Conservation (phyloP, 2,329 filamentous ascomycete genomes). For the Macroventuria anomochaeta region DNA sequence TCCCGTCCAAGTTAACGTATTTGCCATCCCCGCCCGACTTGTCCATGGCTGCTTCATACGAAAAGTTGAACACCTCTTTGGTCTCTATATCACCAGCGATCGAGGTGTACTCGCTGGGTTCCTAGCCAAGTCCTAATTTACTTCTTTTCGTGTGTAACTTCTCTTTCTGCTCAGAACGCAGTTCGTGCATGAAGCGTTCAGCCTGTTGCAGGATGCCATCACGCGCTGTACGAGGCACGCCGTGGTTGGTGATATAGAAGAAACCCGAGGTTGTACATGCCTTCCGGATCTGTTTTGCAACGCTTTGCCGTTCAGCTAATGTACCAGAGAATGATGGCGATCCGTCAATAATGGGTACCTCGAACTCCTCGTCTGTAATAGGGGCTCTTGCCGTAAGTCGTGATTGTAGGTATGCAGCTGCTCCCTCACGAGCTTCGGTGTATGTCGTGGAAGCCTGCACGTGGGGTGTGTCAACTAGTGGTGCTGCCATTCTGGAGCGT, state of each 20-base stretch:
- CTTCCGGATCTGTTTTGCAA: constrained; percentile 49
- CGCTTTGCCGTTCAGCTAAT: constrained; percentile 40
- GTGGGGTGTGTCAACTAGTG: background rate
- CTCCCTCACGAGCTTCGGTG: constrained; percentile 44
- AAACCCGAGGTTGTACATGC: constrained; percentile 52
- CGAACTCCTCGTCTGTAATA: constrained; percentile 33
- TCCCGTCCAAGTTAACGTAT: constrained; percentile 52
- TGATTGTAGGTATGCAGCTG: constrained; percentile 46
- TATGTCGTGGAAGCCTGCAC: constrained; percentile 21
- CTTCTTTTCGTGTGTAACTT: constrained; percentile 50
- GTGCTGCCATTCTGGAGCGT: constrained; percentile 6
- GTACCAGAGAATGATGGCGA: constrained; percentile 44
- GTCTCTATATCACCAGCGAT: constrained; percentile 51
- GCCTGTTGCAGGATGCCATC: constrained; percentile 47
- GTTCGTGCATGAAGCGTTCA: constrained; percentile 45
- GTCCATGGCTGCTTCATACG: constrained; percentile 52
- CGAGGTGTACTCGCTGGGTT: constrained; percentile 51
- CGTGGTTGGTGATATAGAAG: constrained; percentile 52
- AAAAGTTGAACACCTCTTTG: constrained; percentile 54
- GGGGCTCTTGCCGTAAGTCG: constrained; percentile 31
- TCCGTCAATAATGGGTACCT: constrained; percentile 50
- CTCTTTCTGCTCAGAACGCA: constrained; percentile 46
- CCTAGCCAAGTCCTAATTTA: constrained; percentile 51
- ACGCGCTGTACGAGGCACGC: constrained; percentile 37
- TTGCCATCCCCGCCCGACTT: constrained; percentile 50